Conservation (phyloP, 192 early-diverging fungal species). For the Podila clonocystis region DNA sequence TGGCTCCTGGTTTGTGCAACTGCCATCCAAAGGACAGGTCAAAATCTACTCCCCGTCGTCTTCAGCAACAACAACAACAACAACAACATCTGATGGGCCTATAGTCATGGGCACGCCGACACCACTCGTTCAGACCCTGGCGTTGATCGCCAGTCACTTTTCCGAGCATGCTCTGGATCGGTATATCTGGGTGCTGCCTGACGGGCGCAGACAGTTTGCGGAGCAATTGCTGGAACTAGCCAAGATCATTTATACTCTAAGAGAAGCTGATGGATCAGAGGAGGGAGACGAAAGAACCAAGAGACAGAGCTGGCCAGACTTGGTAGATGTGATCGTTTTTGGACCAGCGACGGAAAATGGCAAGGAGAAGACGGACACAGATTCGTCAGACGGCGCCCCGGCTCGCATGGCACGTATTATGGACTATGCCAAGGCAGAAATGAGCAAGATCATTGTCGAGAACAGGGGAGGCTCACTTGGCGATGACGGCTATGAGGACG, state of each 20-base stretch:
- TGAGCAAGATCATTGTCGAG: constrained; percentile 31
- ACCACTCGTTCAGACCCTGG: constrained; percentile 1
- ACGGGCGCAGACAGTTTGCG: constrained; percentile 23
- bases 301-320: constrained; percentile 8
- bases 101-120: constrained; percentile 2
- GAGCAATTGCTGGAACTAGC: constrained; percentile 25
- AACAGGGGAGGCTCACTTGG: constrained; percentile 16
- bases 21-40: constrained; percentile 15
- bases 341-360: constrained; percentile 1
- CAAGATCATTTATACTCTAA: constrained; percentile 6
- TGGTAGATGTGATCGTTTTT: constrained; percentile 20
- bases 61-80: background rate
- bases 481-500: constrained; percentile 9
- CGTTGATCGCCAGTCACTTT: constrained; percentile 16
- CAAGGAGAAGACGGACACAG: background rate
- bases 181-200: constrained; percentile 37
- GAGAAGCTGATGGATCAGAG: background rate
- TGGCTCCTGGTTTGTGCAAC: constrained; percentile 20
- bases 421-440: constrained; percentile 15
- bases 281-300: background rate
- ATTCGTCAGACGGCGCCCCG: background rate
- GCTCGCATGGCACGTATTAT: constrained; percentile 4
- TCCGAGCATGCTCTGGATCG: background rate
- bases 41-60: constrained; percentile 14
- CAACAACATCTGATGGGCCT: background rate